Evolutionary conservation across 805 yeast genomes (phyloP), one percentile per base, ranked within the genome.

Genomic region (Lipomyces chichibuensis): DNA sequence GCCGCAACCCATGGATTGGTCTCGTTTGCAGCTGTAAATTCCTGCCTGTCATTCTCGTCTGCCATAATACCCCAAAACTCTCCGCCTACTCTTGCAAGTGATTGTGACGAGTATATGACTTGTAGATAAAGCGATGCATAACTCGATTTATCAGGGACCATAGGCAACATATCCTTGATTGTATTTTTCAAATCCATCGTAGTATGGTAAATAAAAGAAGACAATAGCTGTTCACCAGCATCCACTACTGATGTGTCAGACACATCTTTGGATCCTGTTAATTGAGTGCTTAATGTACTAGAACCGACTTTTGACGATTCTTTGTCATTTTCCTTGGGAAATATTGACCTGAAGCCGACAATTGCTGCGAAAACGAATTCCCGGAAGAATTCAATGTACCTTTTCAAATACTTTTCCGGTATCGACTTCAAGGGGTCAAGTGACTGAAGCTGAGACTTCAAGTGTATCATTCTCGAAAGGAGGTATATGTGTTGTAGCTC

Each of bases 91-190:
- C 92, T 81, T 0, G 89, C 87, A 62, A 94, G 80, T 49, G 97
- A 88, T 75, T 89, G 92, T n/a, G 97, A 89, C 71, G 97, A 91
- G 78, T 93, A 94, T 0, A 91, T 87, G 51, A 93, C 78, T 77
- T 94, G 99, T 43, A 94, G 79, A 70, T 93, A 84, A 27, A 92
- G 80, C 0, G 94, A 90, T 65, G 89, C 89, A 39, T 75, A 65
- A 13, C 74, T 73, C 17, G 76, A 64, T 13, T 70, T 63, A 57
- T 78, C 80, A 2, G 73, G 65, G 43, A 80, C 68, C 14, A 62
- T 62, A 5, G 79, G 79, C 13, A 75, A 69, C 13, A 68, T 62
- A 63, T 71, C 63, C 51, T 65, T 54, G 57, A 77, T 59, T 32
- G 64, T 68, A 2, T 25, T 60, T 13, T 70, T 57, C 49, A 80